Conservation (phyloP, 331 rosid species). For the Acacia pycnantha region DNA sequence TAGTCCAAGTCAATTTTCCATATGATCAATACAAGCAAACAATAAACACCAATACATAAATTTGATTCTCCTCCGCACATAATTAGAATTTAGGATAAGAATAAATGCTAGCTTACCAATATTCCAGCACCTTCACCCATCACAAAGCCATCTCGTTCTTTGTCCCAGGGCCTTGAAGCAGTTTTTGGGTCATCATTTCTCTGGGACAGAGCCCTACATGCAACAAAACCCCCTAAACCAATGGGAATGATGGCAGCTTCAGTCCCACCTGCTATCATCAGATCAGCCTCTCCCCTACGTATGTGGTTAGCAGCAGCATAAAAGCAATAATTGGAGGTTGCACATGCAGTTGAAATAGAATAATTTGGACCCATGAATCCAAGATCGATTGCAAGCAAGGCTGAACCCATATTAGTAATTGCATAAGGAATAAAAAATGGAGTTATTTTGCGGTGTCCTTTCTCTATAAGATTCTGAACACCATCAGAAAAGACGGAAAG, state of each 20-base stretch:
- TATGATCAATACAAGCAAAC: background rate
- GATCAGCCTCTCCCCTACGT: slow-evolving; percentile 97
- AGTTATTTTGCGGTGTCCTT: slow-evolving; percentile 78
- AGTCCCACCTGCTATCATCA: slow-evolving; percentile 97
- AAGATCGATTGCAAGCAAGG: slow-evolving; percentile 85
- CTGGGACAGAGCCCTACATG: slow-evolving; percentile 96
- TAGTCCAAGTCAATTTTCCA: background rate
- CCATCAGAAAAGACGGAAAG: slow-evolving; percentile 87
- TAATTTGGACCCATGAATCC: slow-evolving; percentile 98
- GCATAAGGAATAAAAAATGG: slow-evolving; percentile 97
- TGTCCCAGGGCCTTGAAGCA: slow-evolving; percentile 99
- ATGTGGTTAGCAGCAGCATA: slow-evolving; percentile 96
- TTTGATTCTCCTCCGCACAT: background rate
- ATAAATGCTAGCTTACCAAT: slow-evolving; percentile 56
- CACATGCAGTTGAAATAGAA: slow-evolving; percentile 96
- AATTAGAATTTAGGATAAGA: background rate
- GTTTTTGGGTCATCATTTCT: slow-evolving; percentile 95
- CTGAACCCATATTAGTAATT: slow-evolving; percentile 96
- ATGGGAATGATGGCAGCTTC: slow-evolving; percentile 97
- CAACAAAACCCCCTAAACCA: slow-evolving; percentile 95
- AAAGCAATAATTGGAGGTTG: slow-evolving; percentile 94
- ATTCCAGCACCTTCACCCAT: slow-evolving; percentile 99
- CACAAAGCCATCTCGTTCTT: slow-evolving; percentile 93
- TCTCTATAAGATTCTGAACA: slow-evolving; percentile 78
- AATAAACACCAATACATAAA: background rate